These are phyloP conservation scores for Globisporangium paroecandrum DNA, from an alignment of 352 stramenopile genomes.

Conservation along the genomic window DNA sequence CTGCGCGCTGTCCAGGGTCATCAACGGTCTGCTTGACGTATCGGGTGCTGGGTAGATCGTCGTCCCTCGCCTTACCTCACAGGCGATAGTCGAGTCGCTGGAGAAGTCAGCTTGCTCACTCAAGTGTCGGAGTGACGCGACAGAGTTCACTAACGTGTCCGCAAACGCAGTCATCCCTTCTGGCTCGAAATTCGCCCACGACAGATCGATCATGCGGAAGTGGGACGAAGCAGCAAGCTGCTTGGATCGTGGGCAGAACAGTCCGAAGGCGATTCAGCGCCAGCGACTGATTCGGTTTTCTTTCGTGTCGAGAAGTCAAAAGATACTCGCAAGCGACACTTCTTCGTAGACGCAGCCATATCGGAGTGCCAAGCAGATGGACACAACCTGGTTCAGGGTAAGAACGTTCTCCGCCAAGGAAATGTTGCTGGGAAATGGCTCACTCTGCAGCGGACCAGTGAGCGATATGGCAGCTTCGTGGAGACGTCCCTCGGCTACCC, in stretches of 20 bases:
- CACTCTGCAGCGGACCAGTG: too few species aligned
- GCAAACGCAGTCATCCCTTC: not conserved
- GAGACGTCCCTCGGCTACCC: not conserved
- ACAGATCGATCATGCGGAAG: not conserved
- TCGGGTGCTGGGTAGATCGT: not conserved
- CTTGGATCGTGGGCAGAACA: not conserved
- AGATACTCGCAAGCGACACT: not conserved
- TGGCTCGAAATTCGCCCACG: not conserved
- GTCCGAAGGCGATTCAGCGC: not conserved
- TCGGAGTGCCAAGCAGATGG: not conserved
- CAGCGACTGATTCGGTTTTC: not conserved
- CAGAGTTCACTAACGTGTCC: not conserved
- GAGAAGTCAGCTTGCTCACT: not conserved
- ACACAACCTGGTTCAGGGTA: not conserved
- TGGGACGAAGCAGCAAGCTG: not conserved
- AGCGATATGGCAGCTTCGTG: too few species aligned
- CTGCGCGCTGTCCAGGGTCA: not conserved
- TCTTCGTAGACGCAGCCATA: constrained; percentile 1
- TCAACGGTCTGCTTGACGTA: not conserved
- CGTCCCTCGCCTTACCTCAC: not conserved
- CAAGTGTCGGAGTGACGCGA: not conserved
- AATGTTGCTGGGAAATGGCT: not conserved
- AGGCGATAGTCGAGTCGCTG: not conserved
- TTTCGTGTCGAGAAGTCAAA: too few species aligned
- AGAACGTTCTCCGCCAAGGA: not conserved